Percentiles rank a stretch among this genome's conserved stretches.
Conservation (phyloP, 805 yeast species). For the Zygotorulaspora florentina region DNA sequence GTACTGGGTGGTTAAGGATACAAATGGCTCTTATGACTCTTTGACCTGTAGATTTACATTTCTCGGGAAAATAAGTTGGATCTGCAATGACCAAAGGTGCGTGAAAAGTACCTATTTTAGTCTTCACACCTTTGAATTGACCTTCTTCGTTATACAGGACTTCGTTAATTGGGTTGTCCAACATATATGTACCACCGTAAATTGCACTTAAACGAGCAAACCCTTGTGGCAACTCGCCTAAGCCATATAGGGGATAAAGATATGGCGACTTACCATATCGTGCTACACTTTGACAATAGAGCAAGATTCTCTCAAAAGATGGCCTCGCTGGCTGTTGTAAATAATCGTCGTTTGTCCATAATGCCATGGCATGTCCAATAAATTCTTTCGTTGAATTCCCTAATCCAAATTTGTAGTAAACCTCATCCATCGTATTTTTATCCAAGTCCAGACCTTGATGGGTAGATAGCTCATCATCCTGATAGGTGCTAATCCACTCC, state of each 20-base stretch:
- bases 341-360: constrained; percentile 90
- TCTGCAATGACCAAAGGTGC: constrained; percentile 95
- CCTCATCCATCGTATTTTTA: constrained; percentile 84
- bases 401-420: constrained; percentile 82
- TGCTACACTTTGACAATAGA: constrained; percentile 87
- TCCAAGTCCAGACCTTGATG: constrained; percentile 86
- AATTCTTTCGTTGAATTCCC: constrained; percentile 93
- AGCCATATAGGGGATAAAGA: constrained; percentile 90
- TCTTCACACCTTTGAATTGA: constrained; percentile 78
- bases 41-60: constrained; percentile 37
- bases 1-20: constrained; percentile 82
- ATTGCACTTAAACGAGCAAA: constrained; percentile 95
- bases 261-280: constrained; percentile 96
- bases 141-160: constrained; percentile 68
- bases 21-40: constrained; percentile 53
- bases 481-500: constrained; percentile 79
- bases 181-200: constrained; percentile 98
- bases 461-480: constrained; percentile 72
- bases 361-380: constrained; percentile 98
- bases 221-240: constrained; percentile 98
- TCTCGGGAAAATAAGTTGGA: constrained; percentile 90
- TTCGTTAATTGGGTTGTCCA: constrained; percentile 93
- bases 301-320: constrained; percentile 76
- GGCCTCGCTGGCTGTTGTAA: constrained; percentile 86
- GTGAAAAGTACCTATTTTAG: constrained; percentile 86